Evolutionary conservation across 148 eudicot genomes (phyloP), one percentile per base, ranked within the genome.

Genomic region (Polygonum maritimum): DNA sequence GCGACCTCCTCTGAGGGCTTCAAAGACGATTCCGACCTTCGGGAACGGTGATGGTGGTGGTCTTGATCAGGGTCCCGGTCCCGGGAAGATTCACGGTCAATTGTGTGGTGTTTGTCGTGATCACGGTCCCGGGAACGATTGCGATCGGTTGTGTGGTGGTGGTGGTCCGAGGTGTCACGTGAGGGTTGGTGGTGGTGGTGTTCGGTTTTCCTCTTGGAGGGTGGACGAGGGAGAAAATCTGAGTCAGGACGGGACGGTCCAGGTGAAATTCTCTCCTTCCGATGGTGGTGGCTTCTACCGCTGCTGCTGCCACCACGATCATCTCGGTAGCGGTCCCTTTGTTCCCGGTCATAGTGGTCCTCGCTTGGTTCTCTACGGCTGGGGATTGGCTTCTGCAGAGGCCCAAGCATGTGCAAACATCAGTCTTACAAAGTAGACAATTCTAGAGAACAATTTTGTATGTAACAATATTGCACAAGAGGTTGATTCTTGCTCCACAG

Each of bases 161-260:
- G 69, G 48, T 70, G 73, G 54, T 80, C 84, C n/a, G 48, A 38
- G 48, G 35, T 15, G 19, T 72, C 75, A 41, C 31, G 49, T 19
- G 51, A 44, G 49, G 74, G 74, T 71, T 72, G 76, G 26, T 63
- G 78, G 31, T 26, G 31, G 41, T 75, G 80, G 60, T 77, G 76
- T 11, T 81, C 81, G 0, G 84, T 49, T 77, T 91, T 87, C 47
- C 85, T 84, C 81, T 91, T 91, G 31, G 86, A 74, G 1, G 91
- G 78, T 3, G 84, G 84, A 36, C 82, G 90, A 1, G 89, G 85
- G 19, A 75, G 71, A 5, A 1, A 69, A 5, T 91, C 91, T 1
- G 74, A 77, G 69, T 88, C 88, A 13, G 87, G 89, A 51, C 73
- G 49, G 35, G 67, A 71, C 21, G 86, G 78, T 18, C 84, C 87